A percentile compares a stretch with the other conserved stretches of the same genome.
These are phyloP conservation scores for Leccinum pachyderme DNA, from an alignment of 1,284 basidiomycete species.

Conservation along the genomic window DNA sequence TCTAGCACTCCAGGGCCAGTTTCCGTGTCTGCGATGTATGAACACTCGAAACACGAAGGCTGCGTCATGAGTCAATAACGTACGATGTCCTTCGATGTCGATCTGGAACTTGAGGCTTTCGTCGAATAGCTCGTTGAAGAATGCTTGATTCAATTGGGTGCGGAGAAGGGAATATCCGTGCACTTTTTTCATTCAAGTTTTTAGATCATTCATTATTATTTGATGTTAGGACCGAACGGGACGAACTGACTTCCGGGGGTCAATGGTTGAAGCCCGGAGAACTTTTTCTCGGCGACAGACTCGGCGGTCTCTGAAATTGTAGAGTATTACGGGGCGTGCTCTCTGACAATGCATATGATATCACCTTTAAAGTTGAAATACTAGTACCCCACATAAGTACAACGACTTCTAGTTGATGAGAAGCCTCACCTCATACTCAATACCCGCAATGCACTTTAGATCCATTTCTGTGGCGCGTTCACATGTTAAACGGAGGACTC, in stretches of 20 bases:
- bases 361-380: constrained; percentile 93
- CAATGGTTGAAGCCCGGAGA: constrained; percentile 69
- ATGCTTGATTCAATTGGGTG: constrained; percentile 85
- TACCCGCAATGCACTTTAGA: constrained; percentile 72
- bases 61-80: constrained; percentile 29
- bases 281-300: constrained; percentile 76
- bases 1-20: constrained; percentile 94
- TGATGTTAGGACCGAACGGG: neutral
- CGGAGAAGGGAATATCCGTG: constrained; percentile 91
- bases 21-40: constrained; percentile 73
- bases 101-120: constrained; percentile 73
- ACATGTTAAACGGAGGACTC: constrained; percentile 66
- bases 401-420: neutral
- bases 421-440: constrained; percentile 82
- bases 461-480: constrained; percentile 49
- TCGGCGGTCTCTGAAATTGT: constrained; percentile 69
- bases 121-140: constrained; percentile 90
- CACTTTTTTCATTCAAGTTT: constrained; percentile 49
- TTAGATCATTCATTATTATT: constrained; percentile 6
- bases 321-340: neutral
- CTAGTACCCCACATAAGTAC: constrained; percentile 39
- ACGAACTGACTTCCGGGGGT: constrained; percentile 83
- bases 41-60: neutral
- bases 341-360: neutral
- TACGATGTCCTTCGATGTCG: constrained; percentile 90